Evolutionary conservation across 805 yeast genomes (phyloP).

Genomic region (Jamesozyma lodderae): DNA sequence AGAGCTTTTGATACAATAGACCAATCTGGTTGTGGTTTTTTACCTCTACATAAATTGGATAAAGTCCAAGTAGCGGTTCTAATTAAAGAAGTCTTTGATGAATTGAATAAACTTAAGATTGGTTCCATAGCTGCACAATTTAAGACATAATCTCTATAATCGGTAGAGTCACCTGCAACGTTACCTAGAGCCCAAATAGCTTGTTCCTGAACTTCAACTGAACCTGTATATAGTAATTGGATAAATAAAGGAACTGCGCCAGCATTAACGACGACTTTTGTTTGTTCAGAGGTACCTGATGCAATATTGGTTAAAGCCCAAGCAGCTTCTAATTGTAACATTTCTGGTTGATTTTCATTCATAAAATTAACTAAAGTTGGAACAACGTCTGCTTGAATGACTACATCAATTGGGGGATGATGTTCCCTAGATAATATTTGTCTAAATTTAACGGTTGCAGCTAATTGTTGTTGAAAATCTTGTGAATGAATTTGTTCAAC

Average conservation of each 20-base stretch:
- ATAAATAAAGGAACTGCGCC: slow-evolving; percentile 93
- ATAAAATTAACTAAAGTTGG: slow-evolving; percentile 84
- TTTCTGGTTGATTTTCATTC: slow-evolving; percentile 65
- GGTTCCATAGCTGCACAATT: slow-evolving; percentile 83
- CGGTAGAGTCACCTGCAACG: slow-evolving; percentile 94
- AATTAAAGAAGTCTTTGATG: slow-evolving; percentile 78
- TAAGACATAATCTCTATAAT: slow-evolving; percentile 82
- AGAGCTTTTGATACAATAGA: slow-evolving; percentile 71
- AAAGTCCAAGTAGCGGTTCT: slow-evolving; percentile 98
- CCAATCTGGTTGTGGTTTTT: slow-evolving; percentile 96
- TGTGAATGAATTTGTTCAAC: slow-evolving; percentile 67
- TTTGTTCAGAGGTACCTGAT: slow-evolving; percentile 84
- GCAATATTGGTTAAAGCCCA: slow-evolving; percentile 99
- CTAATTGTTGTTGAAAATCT: slow-evolving; percentile 71
- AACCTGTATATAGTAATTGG: slow-evolving; percentile 65
- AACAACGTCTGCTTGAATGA: slow-evolving; percentile 87
- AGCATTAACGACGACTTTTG: slow-evolving; percentile 80
- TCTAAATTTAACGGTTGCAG: slow-evolving; percentile 87
- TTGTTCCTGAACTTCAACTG: slow-evolving; percentile 91
- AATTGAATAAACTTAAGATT: slow-evolving; percentile 65
- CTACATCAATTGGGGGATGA: slow-evolving; percentile 92
- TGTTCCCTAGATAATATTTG: slow-evolving; percentile 88
- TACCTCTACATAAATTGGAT: slow-evolving; percentile 93
- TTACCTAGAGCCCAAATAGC: slow-evolving; percentile 99
- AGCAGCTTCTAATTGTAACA: slow-evolving; percentile 94